Evolutionary conservation across 306 rosid genomes (phyloP).

Genomic region (Adenanthera pavonina): DNA sequence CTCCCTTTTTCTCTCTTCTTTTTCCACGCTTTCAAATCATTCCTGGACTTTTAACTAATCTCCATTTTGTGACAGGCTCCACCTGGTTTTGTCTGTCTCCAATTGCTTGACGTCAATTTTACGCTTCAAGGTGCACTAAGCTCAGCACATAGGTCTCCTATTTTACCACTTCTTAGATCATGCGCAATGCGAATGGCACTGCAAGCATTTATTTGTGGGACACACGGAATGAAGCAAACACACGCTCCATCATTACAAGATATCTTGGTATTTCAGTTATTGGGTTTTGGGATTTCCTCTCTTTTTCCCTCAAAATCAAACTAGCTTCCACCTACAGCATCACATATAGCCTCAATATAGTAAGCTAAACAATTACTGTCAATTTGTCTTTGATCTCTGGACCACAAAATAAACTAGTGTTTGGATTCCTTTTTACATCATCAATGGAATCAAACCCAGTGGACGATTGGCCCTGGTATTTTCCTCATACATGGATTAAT

Average conservation of each 20-base stretch:
- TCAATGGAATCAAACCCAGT: slow-evolving; percentile 22
- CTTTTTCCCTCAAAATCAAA: background rate
- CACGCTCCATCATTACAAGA: slow-evolving; percentile 39
- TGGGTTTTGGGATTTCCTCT: background rate
- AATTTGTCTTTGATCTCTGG: background rate
- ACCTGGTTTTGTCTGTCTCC: background rate
- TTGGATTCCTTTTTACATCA: slow-evolving; percentile 29
- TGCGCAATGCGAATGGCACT: slow-evolving; percentile 23
- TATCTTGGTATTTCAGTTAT: background rate
- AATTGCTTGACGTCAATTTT: slow-evolving; percentile 19
- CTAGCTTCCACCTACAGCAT: background rate
- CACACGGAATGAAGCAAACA: slow-evolving; percentile 17
- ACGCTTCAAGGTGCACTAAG: slow-evolving; percentile 18
- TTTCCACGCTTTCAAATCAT: slow-evolving; percentile 16
- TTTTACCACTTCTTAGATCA: slow-evolving; percentile 15
- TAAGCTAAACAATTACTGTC: slow-evolving; percentile 31
- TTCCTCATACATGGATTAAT: slow-evolving; percentile 25
- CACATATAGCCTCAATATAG: background rate
- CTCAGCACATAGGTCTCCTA: background rate
- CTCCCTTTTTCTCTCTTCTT: background rate
- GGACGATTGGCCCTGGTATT: slow-evolving; percentile 22
- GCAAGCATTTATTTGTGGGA: slow-evolving; percentile 39
- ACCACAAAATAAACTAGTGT: background rate
- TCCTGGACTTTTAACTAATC: slow-evolving; percentile 20
- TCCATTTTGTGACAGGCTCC: slow-evolving; percentile 38